Conservation (phyloP, 2,329 filamentous ascomycete genomes). For the Exophiala dermatitidis region DNA sequence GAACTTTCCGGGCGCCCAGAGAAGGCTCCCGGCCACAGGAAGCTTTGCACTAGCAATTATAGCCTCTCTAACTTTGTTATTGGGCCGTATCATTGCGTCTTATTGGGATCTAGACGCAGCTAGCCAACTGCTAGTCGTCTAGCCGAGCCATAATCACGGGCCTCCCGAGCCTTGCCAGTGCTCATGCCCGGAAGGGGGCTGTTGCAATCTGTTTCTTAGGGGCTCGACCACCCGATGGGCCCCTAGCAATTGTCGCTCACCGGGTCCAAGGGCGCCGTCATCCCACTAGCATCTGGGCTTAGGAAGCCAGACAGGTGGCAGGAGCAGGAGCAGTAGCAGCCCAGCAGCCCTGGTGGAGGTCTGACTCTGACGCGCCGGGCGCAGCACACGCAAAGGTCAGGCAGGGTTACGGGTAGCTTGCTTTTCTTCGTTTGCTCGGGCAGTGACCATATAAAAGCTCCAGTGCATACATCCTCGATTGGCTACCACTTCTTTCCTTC, state of each 20-base stretch:
- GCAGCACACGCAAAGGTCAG: too few species aligned
- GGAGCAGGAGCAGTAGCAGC: too few species aligned
- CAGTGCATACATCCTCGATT: background rate
- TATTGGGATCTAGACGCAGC: too few species aligned
- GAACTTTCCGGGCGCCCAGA: background rate
- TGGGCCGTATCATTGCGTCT: too few species aligned
- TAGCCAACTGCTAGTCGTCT: too few species aligned
- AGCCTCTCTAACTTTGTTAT: too few species aligned
- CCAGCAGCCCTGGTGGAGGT: background rate
- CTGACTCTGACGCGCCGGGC: background rate
- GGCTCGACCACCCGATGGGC: background rate
- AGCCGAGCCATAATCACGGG: background rate
- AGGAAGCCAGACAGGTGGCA: background rate
- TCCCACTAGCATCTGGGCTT: background rate
- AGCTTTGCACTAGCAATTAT: too few species aligned
- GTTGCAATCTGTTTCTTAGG: background rate
- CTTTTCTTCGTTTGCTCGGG: background rate
- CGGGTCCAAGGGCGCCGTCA: background rate
- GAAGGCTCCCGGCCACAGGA: background rate
- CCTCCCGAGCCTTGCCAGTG: background rate
- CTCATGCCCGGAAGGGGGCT: too few species aligned
- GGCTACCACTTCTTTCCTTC: background rate
- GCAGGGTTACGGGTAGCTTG: background rate
- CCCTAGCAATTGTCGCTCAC: background rate
- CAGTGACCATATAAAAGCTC: background rate